phyloP scores from a whole-genome alignment of 2,329 filamentous ascomycete species.

The Alternaria rosae region DNA sequence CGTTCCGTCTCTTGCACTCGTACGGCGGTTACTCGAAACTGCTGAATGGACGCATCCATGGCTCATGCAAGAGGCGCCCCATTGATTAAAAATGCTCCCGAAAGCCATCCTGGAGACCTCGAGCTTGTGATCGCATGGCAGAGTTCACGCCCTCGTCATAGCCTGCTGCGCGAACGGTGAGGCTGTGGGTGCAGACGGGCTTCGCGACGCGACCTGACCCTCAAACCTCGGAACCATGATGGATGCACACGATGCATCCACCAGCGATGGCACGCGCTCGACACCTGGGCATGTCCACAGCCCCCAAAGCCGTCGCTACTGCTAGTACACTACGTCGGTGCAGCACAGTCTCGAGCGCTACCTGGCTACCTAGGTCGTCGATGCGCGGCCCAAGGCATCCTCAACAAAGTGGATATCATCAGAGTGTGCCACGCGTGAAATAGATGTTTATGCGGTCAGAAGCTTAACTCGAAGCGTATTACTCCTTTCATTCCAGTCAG shows the following conservation, averaged over 20 bases:
- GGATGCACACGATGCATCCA: not conserved
- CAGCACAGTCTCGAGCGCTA: not conserved
- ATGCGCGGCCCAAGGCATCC: slow-evolving; percentile 20
- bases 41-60: slow-evolving; percentile 15
- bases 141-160: slow-evolving; percentile 8
- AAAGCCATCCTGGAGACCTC: not conserved
- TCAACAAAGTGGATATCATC: slow-evolving; percentile 10
- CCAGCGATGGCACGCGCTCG: not conserved
- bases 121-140: not conserved
- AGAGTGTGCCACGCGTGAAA: slow-evolving; percentile 21
- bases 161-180: slow-evolving; percentile 6
- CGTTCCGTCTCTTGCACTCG: slow-evolving; percentile 13
- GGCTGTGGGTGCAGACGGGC: not conserved
- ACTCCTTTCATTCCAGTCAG: slow-evolving; percentile 35
- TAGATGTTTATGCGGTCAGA: slow-evolving; percentile 17
- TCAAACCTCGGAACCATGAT: not conserved
- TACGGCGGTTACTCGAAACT: slow-evolving; percentile 23
- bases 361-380: slow-evolving; percentile 9
- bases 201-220: not conserved
- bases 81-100: not conserved
- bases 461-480: slow-evolving; percentile 22
- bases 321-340: not conserved
- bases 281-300: not conserved
- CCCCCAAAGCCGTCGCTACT: not conserved
- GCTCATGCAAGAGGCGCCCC: slow-evolving; percentile 11